phyloP scores from a whole-genome alignment of 352 stramenopile genomes.

The Phytopythium mirpurense region DNA sequence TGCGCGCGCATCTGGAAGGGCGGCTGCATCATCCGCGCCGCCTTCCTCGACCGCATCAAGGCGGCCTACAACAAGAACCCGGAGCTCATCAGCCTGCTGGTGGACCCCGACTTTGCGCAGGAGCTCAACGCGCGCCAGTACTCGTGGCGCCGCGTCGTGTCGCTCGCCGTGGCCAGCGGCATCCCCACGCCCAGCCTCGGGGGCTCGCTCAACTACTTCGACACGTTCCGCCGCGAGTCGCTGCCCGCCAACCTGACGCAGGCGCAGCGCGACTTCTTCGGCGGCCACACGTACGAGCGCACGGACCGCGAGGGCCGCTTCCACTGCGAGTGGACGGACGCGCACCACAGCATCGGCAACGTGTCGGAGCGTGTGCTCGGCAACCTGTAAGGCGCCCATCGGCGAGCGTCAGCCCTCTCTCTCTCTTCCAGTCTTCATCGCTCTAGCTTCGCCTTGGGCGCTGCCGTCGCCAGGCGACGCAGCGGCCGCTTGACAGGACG shows the following conservation, averaged over 20 bases:
- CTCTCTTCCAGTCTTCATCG: background rate
- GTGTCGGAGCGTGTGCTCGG: conserved; percentile 90
- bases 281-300: conserved; percentile 97
- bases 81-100: conserved; percentile 94
- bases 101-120: conserved; percentile 95
- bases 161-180: conserved; percentile 92
- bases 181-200: conserved; percentile 91
- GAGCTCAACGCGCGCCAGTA: conserved; percentile 94
- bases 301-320: conserved; percentile 93
- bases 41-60: conserved; percentile 97
- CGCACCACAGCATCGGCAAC: conserved; percentile 96
- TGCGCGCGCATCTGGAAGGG: conserved; percentile 99
- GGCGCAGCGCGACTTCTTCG: conserved; percentile 99
- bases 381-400: conserved; percentile 69
- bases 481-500: background rate
- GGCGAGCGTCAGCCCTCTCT: background rate
- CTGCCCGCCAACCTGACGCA: conserved; percentile 97
- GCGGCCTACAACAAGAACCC: conserved; percentile 90
- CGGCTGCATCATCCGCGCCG: conserved; percentile 99
- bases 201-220: conserved; percentile 96
- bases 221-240: conserved; percentile 94
- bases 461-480: too few relatives aligned
- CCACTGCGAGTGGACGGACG: conserved; percentile 97
- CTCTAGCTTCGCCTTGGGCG: too few relatives aligned
- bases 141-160: conserved; percentile 96